phyloP scores from a whole-genome alignment of 169 alveolate genomes.

The Cystoisospora suis region DNA sequence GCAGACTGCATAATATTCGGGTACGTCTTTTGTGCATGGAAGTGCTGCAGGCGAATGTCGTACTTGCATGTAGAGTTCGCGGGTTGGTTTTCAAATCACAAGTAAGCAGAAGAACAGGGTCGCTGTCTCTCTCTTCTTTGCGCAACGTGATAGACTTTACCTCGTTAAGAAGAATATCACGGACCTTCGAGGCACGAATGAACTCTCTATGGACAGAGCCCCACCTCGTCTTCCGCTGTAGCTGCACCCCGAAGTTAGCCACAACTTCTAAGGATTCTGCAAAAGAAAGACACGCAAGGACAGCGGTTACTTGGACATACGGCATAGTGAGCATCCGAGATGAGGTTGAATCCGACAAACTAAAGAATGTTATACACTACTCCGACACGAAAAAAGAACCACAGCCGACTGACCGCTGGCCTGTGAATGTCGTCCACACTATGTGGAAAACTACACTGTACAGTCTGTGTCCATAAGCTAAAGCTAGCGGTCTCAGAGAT shows the following conservation, averaged over 20 bases:
- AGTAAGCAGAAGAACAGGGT: neutral
- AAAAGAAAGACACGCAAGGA: neutral
- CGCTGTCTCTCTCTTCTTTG: neutral
- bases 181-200: conserved; percentile 17
- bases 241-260: conserved; percentile 26
- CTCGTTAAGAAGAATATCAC: conserved; percentile 8
- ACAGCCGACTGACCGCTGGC: neutral
- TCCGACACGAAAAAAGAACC: neutral
- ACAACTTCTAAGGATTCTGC: conserved; percentile 3
- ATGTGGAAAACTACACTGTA: too few species aligned
- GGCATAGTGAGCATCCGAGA: neutral
- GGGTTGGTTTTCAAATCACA: too few species aligned
- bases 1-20: too few species aligned
- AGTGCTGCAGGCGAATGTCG: too few species aligned
- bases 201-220: conserved; percentile 12
- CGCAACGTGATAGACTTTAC: too few species aligned
- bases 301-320: neutral
- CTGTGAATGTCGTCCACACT: neutral
- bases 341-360: too few species aligned
- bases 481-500: too few species aligned
- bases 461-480: too few species aligned
- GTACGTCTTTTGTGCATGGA: too few species aligned
- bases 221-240: neutral
- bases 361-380: neutral
- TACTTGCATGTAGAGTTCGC: too few species aligned